These are phyloP conservation scores for Chenopodium formosanum DNA, from an alignment of 148 eudicot species.

Conservation along the genomic window DNA sequence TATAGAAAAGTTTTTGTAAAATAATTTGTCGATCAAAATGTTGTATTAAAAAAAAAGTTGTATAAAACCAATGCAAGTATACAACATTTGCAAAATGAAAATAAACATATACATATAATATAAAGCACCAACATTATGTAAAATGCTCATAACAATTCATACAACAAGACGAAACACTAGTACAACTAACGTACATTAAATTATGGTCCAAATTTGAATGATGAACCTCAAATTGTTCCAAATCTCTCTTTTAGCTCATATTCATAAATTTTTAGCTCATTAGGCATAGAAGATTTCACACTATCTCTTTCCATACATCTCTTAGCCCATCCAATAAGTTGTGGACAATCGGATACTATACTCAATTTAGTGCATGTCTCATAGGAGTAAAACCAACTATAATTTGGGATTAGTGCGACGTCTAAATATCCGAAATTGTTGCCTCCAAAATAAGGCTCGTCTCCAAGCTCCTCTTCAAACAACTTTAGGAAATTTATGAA, in stretches of 20 bases:
- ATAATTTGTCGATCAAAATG: too few relatives aligned
- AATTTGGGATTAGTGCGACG: conserved; percentile 31
- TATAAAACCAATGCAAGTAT: too few relatives aligned
- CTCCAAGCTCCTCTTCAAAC: conserved; percentile 45
- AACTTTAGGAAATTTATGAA: conserved; percentile 34
- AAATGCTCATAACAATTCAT: too few relatives aligned
- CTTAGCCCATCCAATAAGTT: conserved; percentile 46
- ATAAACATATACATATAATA: too few relatives aligned
- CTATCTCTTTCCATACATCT: conserved; percentile 44
- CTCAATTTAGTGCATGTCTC: conserved; percentile 27
- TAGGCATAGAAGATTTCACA: conserved; percentile 30
- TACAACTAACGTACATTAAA: too few relatives aligned
- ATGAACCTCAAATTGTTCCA: background rate
- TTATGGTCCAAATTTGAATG: background rate
- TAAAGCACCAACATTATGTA: too few relatives aligned
- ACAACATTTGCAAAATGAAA: too few relatives aligned
- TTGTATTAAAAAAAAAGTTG: too few relatives aligned
- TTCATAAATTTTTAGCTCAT: conserved; percentile 21
- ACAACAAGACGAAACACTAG: too few relatives aligned
- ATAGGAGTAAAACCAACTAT: too few relatives aligned
- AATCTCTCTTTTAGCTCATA: background rate
- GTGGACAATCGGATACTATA: conserved; percentile 44
- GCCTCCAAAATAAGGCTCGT: conserved; percentile 49
- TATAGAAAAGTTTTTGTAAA: too few relatives aligned
- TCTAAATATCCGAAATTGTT: conserved; percentile 39